Evolutionary conservation across 2,329 filamentous ascomycete genomes (phyloP).

Genomic region (Aureobasidium sp.): DNA sequence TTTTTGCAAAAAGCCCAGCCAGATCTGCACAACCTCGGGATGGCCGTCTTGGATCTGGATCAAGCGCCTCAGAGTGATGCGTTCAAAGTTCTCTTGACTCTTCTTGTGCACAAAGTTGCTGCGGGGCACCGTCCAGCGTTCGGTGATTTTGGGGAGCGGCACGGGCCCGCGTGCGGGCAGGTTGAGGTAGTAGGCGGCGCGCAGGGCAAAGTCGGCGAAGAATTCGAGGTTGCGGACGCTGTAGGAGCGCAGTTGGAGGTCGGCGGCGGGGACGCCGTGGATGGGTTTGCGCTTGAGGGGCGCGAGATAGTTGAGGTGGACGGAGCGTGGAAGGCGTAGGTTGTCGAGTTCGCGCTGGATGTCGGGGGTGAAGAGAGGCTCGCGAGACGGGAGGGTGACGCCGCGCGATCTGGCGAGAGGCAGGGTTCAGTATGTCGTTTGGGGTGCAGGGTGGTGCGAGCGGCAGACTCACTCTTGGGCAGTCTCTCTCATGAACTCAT

Average conservation of each 20-base stretch:
- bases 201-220: constrained; percentile 88
- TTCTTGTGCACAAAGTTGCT: constrained; percentile 95
- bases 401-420: constrained; percentile 20
- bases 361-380: constrained; percentile 16
- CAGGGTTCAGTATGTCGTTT: constrained; percentile 17
- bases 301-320: constrained; percentile 79
- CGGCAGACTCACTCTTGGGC: constrained; percentile 15
- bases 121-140: constrained; percentile 90
- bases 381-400: constrained; percentile 18
- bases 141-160: constrained; percentile 75
- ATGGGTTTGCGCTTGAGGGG: constrained; percentile 69
- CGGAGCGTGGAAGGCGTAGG: constrained; percentile 63
- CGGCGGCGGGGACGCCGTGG: constrained; percentile 75
- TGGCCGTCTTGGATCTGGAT: constrained; percentile 92
- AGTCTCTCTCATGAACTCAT: constrained; percentile 18
- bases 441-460: neutral
- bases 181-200: constrained; percentile 87
- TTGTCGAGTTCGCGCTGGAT: constrained; percentile 25
- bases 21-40: constrained; percentile 79
- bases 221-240: constrained; percentile 85
- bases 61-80: constrained; percentile 74
- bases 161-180: constrained; percentile 80
- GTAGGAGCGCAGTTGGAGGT: constrained; percentile 90
- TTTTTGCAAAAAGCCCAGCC: constrained; percentile 87
- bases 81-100: constrained; percentile 94